These are phyloP conservation scores for Gnetum montanum DNA, from an alignment of 75 land plant genomes.

Conservation along the genomic window DNA sequence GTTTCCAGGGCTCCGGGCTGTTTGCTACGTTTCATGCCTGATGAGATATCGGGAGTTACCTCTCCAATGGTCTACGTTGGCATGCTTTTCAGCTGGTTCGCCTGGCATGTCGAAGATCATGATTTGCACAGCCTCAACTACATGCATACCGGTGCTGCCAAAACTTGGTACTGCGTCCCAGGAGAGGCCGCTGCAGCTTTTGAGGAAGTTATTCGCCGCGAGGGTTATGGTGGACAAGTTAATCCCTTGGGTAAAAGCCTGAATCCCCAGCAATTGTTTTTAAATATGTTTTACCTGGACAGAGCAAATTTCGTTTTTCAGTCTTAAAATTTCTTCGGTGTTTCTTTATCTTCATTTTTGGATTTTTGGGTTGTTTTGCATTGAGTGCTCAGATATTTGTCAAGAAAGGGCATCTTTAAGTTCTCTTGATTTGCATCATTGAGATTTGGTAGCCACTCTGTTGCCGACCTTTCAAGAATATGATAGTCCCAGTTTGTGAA, in stretches of 20 bases:
- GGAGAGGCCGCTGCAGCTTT: constrained; percentile 60
- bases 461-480: too few relatives aligned
- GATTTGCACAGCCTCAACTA: constrained; percentile 96
- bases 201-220: constrained; percentile 54
- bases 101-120: constrained; percentile 99
- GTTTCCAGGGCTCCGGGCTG: constrained; percentile 90
- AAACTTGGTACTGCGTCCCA: constrained; percentile 90
- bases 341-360: constrained; percentile 2
- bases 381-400: too few relatives aligned
- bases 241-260: constrained; percentile 28
- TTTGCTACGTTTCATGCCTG: constrained; percentile 86
- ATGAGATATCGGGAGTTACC: constrained; percentile 97
- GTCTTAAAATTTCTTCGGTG: background rate
- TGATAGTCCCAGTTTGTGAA: too few relatives aligned
- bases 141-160: constrained; percentile 68
- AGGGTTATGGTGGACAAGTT: constrained; percentile 49
- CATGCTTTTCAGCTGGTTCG: constrained; percentile 99
- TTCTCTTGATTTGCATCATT: too few relatives aligned
- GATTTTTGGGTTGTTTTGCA: constrained; percentile 2
- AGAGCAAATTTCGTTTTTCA: background rate
- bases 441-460: too few relatives aligned
- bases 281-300: background rate
- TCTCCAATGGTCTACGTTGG: constrained; percentile 99
- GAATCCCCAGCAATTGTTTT: background rate
- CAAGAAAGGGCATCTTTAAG: too few relatives aligned